Evolutionary conservation across 2,329 filamentous ascomycete species (phyloP), one percentile per base, ranked within the genome.

Genomic region (Ceratocystis colombiana): DNA sequence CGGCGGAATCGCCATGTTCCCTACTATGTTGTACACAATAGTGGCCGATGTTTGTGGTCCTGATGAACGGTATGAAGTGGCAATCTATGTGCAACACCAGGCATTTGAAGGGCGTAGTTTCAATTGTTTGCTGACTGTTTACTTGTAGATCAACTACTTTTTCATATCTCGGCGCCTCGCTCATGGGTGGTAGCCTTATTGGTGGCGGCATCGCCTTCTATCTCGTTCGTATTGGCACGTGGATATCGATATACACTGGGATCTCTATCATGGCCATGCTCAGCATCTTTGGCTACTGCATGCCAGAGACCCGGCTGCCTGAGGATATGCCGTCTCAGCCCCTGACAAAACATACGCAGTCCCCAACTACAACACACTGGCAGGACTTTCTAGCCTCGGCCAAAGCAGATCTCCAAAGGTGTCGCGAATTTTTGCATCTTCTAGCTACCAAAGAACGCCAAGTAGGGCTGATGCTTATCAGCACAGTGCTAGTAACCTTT

Each of bases 21-120:
- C 63, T 8, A 70, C 68, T 22, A 68, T 71, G 61, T 63, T 70
- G 17, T 71, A 69, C 48, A 68, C 70, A 17, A 70, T 71, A 30
- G 67, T 68, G 22, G 66, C 68, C 30, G 70, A 71, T 62, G 48
- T 66, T 7, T 64, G 67, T 41, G 25, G 61, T 6, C 67, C 64
- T 44, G 28, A n/a, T 5, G 59, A 66, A 10, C 50, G 70, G 57
- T 70, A 48, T 48, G 61, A 28, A n/a, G 61, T 64, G 41, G 59
- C 64, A 10, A 61, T 57, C 28, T 12, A 67, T 33, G 57, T 5
- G 15, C 46, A 65, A 61, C 67, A 67, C 64, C 48, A 67, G 44
- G 44, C 15, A 20, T 20, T 12, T 6, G 6, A 41, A 41, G 37
- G 37, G 3, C 57, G n/a, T 57, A 22, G 30, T n/a, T 37, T 59